phyloP scores from a whole-genome alignment of 2,329 filamentous ascomycete species.

The Pestalotiopsis sp. region DNA sequence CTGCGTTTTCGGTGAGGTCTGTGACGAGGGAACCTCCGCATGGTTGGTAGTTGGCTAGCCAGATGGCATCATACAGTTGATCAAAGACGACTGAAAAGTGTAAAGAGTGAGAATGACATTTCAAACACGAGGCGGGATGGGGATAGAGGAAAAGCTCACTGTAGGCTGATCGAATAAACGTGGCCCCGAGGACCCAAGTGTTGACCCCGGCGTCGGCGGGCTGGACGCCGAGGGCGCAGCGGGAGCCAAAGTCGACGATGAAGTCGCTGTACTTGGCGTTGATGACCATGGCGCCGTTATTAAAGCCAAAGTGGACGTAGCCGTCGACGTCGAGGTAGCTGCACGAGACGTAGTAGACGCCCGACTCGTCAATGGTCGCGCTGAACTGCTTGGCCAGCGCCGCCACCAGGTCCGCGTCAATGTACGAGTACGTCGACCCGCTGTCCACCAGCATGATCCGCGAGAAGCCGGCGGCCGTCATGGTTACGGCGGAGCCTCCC shows the following conservation, averaged over 20 bases:
- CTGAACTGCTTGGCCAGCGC: slow-evolving; percentile 38
- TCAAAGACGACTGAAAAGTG: slow-evolving; percentile 38
- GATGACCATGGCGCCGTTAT: slow-evolving; percentile 41
- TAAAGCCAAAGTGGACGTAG: slow-evolving; percentile 49
- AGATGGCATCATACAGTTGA: slow-evolving; percentile 38
- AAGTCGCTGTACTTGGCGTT: slow-evolving; percentile 48
- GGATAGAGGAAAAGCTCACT: slow-evolving; percentile 25
- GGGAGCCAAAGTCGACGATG: slow-evolving; percentile 37
- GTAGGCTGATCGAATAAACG: slow-evolving; percentile 40
- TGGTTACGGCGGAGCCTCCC: slow-evolving; percentile 23
- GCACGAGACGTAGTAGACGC: slow-evolving; percentile 38
- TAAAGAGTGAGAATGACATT: slow-evolving; percentile 14
- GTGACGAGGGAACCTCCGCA: slow-evolving; percentile 37
- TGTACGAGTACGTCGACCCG: slow-evolving; percentile 65
- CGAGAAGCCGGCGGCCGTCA: slow-evolving; percentile 35
- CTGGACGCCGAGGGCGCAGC: slow-evolving; percentile 39
- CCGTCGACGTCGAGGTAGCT: slow-evolving; percentile 39
- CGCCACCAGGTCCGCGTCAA: slow-evolving; percentile 57
- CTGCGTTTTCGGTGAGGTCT: slow-evolving; percentile 34
- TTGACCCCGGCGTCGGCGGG: slow-evolving; percentile 32
- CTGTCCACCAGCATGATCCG: slow-evolving; percentile 59
- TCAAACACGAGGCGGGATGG: not conserved
- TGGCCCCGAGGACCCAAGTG: slow-evolving; percentile 40
- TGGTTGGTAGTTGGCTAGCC: slow-evolving; percentile 41
- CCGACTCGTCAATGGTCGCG: slow-evolving; percentile 31